A percentile compares a stretch with the other conserved stretches of the same genome.
These are phyloP conservation scores for Coniferiporia weirii DNA, from an alignment of 1,284 basidiomycete genomes.

Conservation along the genomic window DNA sequence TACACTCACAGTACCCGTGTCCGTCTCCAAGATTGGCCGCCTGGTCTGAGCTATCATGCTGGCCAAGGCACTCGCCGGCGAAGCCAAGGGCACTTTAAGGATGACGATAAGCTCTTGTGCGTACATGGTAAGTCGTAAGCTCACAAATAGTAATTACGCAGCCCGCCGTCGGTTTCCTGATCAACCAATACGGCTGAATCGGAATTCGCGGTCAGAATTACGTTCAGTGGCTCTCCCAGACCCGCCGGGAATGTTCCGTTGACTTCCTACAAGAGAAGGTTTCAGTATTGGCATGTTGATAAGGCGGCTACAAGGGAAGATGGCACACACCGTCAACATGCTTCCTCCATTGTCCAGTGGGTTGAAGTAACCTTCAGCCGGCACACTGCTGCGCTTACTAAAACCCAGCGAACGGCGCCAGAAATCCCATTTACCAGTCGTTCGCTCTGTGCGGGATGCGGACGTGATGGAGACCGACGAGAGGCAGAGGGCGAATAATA, in stretches of 20 bases:
- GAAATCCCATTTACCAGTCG: neutral
- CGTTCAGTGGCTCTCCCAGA: conserved; percentile 86
- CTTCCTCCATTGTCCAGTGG: conserved; percentile 38
- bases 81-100: conserved; percentile 51
- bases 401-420: neutral
- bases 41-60: conserved; percentile 69
- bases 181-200: conserved; percentile 69
- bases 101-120: conserved; percentile 11
- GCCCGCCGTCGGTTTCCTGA: conserved; percentile 58
- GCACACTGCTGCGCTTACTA: conserved; percentile 12
- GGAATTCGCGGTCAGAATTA: conserved; percentile 80
- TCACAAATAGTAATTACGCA: conserved; percentile 71
- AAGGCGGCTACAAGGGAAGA: conserved; percentile 26
- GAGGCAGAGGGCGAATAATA: neutral
- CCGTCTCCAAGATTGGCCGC: conserved; percentile 84
- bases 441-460: neutral
- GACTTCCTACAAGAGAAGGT: conserved; percentile 38
- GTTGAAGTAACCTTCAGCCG: conserved; percentile 38
- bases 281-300: too few species aligned
- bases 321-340: conserved; percentile 45
- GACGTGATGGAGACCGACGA: neutral
- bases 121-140: neutral
- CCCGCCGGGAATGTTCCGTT: conserved; percentile 65
- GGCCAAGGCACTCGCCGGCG: conserved; percentile 79
- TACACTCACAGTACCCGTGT: conserved; percentile 52